Base-by-base conservation (phyloP, 225 moss, liverwort and hornwort genomes). In the Rhytidiadelphus loreus region DNA sequence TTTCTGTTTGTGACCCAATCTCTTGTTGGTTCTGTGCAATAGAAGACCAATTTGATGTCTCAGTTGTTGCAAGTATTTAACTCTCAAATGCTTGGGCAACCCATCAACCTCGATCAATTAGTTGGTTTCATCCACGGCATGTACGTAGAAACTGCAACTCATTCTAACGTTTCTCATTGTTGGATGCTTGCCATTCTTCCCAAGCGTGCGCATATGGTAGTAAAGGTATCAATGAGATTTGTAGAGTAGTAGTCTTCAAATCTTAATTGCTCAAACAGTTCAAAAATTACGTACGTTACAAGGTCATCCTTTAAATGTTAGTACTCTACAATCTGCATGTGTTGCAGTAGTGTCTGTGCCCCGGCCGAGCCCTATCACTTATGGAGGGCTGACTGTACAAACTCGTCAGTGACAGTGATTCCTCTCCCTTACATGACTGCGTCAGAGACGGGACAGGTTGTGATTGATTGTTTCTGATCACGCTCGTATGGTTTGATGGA, bases 401-500 rank as follows among this genome's bases (percentile, higher is more conserved):
- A n/a, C n/a, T n/a, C n/a, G n/a, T n/a, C n/a, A n/a, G n/a, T n/a
- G n/a, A n/a, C n/a, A n/a, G n/a, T n/a, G n/a, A n/a, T n/a, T n/a
- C n/a, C n/a, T n/a, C n/a, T 35, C 14, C 13, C 24, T 35, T 80
- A 41, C 41, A 29, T 80, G 50, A 11, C 50, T 48, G 60, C 43
- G 57, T 70, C 85, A 75, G 39, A n/a, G 39, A n/a, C n/a, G n/a
- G 19, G 56, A 29, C 39, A 80, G 58, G 58, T 28, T 80, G 77
- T 62, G 52, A 62, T 39, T 52, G n/a, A 76, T 32, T 39, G 84
- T n/a, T 50, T 60, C 30, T 37, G 15, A 70, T 89, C 83, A 52
- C 71, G 41, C 57, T 89, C 53, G 89, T 87, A 86, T 89, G 91
- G 89, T 87, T 57, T 84, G 89, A 89, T 84, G 84, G 46, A 83